A percentile compares a stretch with the other conserved stretches of the same genome.
Conservation (phyloP, 768 basidiomycete species). For the Suillus subaureus region DNA sequence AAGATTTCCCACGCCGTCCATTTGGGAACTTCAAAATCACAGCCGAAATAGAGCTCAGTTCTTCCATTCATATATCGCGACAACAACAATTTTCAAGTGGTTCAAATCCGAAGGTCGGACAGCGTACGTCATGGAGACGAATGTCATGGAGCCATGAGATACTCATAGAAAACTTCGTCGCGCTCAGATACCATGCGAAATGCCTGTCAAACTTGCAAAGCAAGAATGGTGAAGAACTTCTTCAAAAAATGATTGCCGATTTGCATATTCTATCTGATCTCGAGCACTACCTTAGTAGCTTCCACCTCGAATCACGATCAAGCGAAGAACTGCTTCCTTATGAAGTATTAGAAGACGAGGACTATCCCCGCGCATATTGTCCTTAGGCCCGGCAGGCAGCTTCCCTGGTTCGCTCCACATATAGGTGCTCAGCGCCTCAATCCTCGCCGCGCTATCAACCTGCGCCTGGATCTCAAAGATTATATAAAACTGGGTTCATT, state of each 20-base stretch:
- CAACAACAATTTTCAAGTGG: constrained; percentile 32
- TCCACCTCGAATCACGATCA: constrained; percentile 26
- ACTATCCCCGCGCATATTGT: constrained; percentile 33
- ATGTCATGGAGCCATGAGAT: constrained; percentile 28
- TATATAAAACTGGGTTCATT: background rate
- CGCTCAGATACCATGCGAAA: constrained; percentile 19
- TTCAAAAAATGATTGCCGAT: background rate
- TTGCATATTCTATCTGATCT: constrained; percentile 8
- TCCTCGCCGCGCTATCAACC: constrained; percentile 34
- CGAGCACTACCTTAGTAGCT: constrained; percentile 19
- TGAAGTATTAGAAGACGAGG: constrained; percentile 36
- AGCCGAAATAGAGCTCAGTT: background rate
- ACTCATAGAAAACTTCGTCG: constrained; percentile 30
- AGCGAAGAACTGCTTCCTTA: constrained; percentile 33
- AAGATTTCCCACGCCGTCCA: background rate
- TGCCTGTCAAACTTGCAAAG: background rate
- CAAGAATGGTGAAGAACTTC: background rate
- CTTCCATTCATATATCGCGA: constrained; percentile 29
- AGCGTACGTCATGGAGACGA: constrained; percentile 27
- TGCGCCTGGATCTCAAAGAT: constrained; percentile 18
- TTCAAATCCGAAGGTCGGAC: constrained; percentile 18
- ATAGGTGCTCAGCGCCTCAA: constrained; percentile 32
- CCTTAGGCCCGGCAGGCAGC: constrained; percentile 34
- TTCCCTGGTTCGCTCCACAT: constrained; percentile 28
- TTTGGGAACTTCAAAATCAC: background rate